phyloP scores from a whole-genome alignment of 108 stramenopile genomes.

The Skeletonema potamos region DNA sequence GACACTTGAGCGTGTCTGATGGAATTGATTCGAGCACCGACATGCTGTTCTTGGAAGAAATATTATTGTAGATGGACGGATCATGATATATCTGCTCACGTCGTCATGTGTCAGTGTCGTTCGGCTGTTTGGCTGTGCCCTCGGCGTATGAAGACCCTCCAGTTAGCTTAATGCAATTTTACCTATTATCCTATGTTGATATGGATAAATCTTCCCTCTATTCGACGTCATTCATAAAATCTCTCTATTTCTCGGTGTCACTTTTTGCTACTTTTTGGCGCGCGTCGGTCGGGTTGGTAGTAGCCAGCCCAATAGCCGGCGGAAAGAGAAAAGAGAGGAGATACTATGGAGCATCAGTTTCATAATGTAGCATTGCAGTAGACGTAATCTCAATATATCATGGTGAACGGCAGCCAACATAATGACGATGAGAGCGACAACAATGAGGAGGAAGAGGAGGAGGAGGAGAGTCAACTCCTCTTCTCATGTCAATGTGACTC shows the following conservation, averaged over 20 bases:
- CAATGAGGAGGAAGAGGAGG: constrained; percentile 1
- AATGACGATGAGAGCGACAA: not conserved
- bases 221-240: too few species aligned
- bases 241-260: too few species aligned
- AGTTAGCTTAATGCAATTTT: too few species aligned
- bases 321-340: too few species aligned
- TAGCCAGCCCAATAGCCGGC: too few species aligned
- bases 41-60: not conserved
- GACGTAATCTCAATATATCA: not conserved
- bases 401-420: not conserved
- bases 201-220: too few species aligned
- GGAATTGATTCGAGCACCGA: not conserved
- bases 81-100: not conserved
- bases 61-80: not conserved
- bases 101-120: too few species aligned
- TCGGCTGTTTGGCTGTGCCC: too few species aligned
- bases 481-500: constrained; percentile 62
- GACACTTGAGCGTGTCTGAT: not conserved
- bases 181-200: too few species aligned
- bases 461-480: constrained; percentile 36
- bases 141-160: not conserved
- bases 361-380: not conserved
- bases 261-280: too few species aligned
- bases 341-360: too few species aligned
- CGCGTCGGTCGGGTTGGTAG: too few species aligned